phyloP scores from a whole-genome alignment of 2,329 filamentous ascomycete species.

The Blumeria graminis region DNA sequence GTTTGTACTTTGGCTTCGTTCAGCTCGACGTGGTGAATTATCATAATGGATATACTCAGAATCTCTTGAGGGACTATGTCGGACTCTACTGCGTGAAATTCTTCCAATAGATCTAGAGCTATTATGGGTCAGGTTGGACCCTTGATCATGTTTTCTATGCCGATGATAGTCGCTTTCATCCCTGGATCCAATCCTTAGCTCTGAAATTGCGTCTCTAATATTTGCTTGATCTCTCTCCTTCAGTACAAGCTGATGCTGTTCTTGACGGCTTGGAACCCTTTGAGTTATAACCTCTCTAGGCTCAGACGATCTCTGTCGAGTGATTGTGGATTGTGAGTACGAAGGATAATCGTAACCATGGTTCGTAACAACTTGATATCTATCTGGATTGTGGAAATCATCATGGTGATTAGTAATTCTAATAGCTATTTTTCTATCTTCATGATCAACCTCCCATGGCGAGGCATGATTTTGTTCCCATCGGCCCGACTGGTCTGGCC shows the following conservation, averaged over 20 bases:
- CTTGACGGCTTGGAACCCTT: slow-evolving; percentile 1
- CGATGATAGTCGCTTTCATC: slow-evolving; percentile 16
- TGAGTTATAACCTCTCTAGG: slow-evolving; percentile 19
- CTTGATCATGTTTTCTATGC: slow-evolving; percentile 9
- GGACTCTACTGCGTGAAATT: slow-evolving; percentile 18
- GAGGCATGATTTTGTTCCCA: too few species aligned
- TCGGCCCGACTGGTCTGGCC: background rate
- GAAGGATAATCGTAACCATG: too few species aligned
- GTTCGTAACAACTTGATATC: too few species aligned
- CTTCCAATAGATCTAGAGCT: slow-evolving; percentile 10
- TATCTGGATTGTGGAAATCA: too few species aligned
- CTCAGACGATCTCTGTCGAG: slow-evolving; percentile 29
- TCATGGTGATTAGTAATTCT: too few species aligned
- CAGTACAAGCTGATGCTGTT: slow-evolving; percentile 9
- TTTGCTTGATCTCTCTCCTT: slow-evolving; percentile 9
- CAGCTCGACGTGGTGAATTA: slow-evolving; percentile 20
- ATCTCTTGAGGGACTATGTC: slow-evolving; percentile 14
- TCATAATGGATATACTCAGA: slow-evolving; percentile 22
- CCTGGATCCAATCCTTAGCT: slow-evolving; percentile 11
- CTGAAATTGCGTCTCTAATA: slow-evolving; percentile 9
- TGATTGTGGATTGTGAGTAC: slow-evolving; percentile 17
- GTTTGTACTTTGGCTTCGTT: slow-evolving; percentile 24
- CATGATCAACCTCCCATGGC: too few species aligned
- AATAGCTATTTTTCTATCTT: too few species aligned
- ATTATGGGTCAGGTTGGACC: slow-evolving; percentile 5